A percentile compares a stretch with the other conserved stretches of the same genome.
These are phyloP conservation scores for Corylus avellana DNA, from an alignment of 306 rosid species.

Conservation along the genomic window DNA sequence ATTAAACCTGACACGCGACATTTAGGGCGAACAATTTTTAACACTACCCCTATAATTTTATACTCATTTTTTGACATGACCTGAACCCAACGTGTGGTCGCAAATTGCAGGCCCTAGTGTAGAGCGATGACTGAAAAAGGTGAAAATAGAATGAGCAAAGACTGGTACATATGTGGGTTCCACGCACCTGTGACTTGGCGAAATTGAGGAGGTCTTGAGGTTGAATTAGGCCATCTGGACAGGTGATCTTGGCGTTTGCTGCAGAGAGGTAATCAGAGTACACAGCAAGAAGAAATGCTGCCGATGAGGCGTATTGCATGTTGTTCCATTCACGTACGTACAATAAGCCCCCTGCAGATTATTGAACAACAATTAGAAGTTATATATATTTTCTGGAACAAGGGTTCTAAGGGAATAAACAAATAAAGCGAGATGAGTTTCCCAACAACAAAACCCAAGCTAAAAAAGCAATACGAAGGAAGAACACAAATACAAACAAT, in stretches of 20 bases:
- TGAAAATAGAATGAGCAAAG: not conserved
- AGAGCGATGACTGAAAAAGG: not conserved
- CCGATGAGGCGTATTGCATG: conserved; percentile 78
- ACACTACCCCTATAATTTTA: too few relatives aligned
- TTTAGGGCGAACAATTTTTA: too few relatives aligned
- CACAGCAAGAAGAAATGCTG: conserved; percentile 66
- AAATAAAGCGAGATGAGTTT: too few relatives aligned
- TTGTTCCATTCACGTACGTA: conserved; percentile 85
- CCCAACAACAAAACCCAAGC: too few relatives aligned
- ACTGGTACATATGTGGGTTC: too few relatives aligned
- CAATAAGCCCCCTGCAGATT: conserved; percentile 61
- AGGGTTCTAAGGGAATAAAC: too few relatives aligned
- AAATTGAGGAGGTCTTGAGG: conserved; percentile 75
- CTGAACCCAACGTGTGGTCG: too few relatives aligned
- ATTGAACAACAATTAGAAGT: not conserved
- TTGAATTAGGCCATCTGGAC: conserved; percentile 67
- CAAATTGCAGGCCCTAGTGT: not conserved
- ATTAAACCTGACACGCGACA: too few relatives aligned
- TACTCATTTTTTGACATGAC: too few relatives aligned
- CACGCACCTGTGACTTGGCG: conserved; percentile 56
- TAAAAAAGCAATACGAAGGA: too few relatives aligned
- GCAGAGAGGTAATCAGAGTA: conserved; percentile 66
- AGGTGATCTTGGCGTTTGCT: conserved; percentile 56
- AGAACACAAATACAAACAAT: too few relatives aligned
- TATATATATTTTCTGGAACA: too few relatives aligned